Conservation (phyloP, 345 rosid genomes). For the Bruguiera sexangula region DNA sequence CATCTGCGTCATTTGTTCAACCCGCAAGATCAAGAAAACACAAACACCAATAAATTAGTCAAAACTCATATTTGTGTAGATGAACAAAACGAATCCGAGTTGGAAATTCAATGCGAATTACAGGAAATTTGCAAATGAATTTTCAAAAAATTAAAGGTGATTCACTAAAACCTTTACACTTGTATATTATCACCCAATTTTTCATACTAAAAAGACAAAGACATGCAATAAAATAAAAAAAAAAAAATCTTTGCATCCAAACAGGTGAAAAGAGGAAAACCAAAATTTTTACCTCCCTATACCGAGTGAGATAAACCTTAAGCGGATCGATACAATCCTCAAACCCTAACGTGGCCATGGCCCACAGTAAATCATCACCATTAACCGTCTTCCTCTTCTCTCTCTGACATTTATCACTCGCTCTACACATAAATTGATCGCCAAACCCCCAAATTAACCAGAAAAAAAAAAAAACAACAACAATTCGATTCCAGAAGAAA, state of each 20-base stretch:
- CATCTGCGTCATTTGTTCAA: constrained; percentile 52
- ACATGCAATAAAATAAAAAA: not conserved
- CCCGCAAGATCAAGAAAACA: constrained; percentile 17
- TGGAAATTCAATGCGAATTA: not conserved
- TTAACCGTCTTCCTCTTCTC: constrained; percentile 97
- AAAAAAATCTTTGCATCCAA: not conserved
- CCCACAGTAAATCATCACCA: constrained; percentile 96
- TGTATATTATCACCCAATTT: too few relatives aligned
- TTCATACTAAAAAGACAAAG: not conserved
- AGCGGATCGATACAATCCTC: constrained; percentile 95
- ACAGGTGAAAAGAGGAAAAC: not conserved
- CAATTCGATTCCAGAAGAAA: constrained; percentile 2
- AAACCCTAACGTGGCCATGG: constrained; percentile 94
- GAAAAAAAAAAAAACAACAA: not conserved
- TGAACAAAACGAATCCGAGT: not conserved
- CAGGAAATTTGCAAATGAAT: not conserved
- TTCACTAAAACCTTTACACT: too few relatives aligned
- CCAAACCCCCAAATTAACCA: not conserved
- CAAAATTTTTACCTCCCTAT: constrained; percentile 58
- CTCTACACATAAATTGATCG: constrained; percentile 44
- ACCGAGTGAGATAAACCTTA: constrained; percentile 67
- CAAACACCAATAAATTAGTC: constrained; percentile 11
- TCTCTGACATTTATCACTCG: constrained; percentile 96
- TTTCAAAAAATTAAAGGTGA: not conserved
- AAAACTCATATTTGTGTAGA: not conserved